Evolutionary conservation across 2,329 filamentous ascomycete genomes (phyloP).

Genomic region (Hypoxylon sp.): DNA sequence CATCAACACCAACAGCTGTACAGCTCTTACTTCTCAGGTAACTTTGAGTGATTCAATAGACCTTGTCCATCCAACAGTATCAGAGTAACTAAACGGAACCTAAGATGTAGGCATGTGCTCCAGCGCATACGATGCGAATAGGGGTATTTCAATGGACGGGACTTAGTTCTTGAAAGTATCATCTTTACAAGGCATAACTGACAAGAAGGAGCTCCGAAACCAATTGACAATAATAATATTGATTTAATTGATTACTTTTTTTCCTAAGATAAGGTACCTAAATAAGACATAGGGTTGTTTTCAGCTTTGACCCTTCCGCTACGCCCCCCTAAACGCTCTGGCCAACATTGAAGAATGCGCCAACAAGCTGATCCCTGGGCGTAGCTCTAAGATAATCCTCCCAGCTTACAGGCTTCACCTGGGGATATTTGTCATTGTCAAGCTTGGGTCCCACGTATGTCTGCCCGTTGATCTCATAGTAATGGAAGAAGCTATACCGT

Average conservation of each 20-base stretch:
- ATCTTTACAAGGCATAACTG: neutral
- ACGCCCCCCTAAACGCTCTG: constrained; percentile 2
- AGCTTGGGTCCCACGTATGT: constrained; percentile 25
- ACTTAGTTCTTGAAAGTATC: neutral
- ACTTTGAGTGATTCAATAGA: too few species aligned
- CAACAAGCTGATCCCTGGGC: constrained; percentile 14
- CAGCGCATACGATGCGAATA: neutral
- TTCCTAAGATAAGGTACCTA: neutral
- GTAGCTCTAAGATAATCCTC: constrained; percentile 30
- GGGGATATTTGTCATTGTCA: constrained; percentile 38
- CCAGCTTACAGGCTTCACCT: constrained; percentile 36
- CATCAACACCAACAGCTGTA: too few species aligned
- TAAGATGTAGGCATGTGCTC: neutral
- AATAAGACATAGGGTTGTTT: neutral
- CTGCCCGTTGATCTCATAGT: constrained; percentile 33
- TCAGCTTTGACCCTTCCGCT: neutral
- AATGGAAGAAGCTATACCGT: constrained; percentile 32
- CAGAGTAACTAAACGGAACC: neutral
- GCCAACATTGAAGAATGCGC: constrained; percentile 9
- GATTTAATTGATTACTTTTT: neutral
- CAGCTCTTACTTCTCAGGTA: too few species aligned
- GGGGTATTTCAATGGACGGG: neutral
- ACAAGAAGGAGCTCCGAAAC: neutral
- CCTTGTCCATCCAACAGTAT: too few species aligned
- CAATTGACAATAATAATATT: neutral